Conservation (phyloP, 192 early-diverging fungal genomes). For the Paraglomus brasilianum region DNA sequence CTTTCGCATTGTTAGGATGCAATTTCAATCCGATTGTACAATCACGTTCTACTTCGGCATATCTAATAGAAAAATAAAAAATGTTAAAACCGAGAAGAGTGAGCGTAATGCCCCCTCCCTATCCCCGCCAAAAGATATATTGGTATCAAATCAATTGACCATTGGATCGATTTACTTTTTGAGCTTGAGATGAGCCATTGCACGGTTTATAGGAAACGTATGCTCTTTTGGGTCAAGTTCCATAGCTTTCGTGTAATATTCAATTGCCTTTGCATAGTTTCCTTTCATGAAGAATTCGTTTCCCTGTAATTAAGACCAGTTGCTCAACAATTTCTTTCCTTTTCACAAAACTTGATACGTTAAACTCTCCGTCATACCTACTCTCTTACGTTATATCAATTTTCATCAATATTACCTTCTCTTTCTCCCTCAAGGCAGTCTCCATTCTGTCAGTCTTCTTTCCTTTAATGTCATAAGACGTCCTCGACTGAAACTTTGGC, state of each 20-base stretch:
- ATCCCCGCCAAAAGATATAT: neutral
- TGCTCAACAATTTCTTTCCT: neutral
- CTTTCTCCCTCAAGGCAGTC: conserved; percentile 23
- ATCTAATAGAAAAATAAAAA: conserved; percentile 40
- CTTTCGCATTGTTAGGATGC: conserved; percentile 75
- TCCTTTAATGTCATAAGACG: conserved; percentile 15
- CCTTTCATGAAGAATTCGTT: conserved; percentile 61
- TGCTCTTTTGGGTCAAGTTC: conserved; percentile 57
- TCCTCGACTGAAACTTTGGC: neutral
- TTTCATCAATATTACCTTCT: conserved; percentile 4
- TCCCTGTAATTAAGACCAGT: conserved; percentile 41
- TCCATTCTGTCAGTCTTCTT: conserved; percentile 25
- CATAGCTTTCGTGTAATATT: conserved; percentile 66
- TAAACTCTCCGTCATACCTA: no score
- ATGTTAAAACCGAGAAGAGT: neutral
- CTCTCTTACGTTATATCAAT: no score
- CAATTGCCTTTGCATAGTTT: conserved; percentile 56
- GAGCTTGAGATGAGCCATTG: conserved; percentile 80
- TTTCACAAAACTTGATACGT: neutral
- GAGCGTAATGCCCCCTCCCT: neutral
- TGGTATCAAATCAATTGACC: neutral
- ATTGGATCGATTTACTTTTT: conserved; percentile 44
- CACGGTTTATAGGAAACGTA: conserved; percentile 69
- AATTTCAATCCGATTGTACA: conserved; percentile 57
- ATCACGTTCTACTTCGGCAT: conserved; percentile 62